Percentiles rank a stretch among this genome's conserved stretches.
Conservation (phyloP, 179 eudicot genomes). For the Beta corolliflora region DNA sequence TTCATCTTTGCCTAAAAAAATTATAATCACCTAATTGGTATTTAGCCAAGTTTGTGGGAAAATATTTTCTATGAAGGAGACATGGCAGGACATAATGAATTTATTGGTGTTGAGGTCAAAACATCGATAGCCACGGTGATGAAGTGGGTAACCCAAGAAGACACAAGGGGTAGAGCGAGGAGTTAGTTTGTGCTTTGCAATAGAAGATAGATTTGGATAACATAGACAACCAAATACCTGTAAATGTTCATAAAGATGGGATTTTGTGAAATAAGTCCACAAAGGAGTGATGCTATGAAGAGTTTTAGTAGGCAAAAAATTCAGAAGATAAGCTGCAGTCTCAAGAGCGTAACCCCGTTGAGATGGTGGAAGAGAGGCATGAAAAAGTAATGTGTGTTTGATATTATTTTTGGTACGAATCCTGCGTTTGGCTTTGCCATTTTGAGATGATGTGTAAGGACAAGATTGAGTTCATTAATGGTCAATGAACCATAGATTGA, state of each 20-base stretch:
- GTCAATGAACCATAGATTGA: too few relatives aligned
- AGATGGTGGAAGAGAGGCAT: background rate
- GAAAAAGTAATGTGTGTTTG: background rate
- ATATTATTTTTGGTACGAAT: too few relatives aligned
- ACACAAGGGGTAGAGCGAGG: slow-evolving; percentile 11
- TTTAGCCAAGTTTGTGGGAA: too few relatives aligned
- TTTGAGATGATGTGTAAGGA: too few relatives aligned
- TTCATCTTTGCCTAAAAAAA: too few relatives aligned
- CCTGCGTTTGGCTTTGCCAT: too few relatives aligned
- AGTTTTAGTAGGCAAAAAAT: background rate
- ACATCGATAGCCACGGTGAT: background rate
- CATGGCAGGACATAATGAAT: background rate
- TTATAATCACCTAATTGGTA: too few relatives aligned
- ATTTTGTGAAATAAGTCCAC: background rate
- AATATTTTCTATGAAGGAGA: too few relatives aligned
- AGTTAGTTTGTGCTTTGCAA: background rate
- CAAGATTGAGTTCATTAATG: too few relatives aligned
- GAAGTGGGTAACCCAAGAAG: background rate
- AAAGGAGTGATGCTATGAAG: background rate
- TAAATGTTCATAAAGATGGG: background rate
- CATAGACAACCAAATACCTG: too few relatives aligned
- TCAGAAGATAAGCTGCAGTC: background rate
- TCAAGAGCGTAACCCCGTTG: background rate
- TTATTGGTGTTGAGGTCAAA: background rate
- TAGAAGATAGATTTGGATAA: background rate